Base-by-base conservation (phyloP, 2,329 filamentous ascomycete species). In the Botryotinia globosa region DNA sequence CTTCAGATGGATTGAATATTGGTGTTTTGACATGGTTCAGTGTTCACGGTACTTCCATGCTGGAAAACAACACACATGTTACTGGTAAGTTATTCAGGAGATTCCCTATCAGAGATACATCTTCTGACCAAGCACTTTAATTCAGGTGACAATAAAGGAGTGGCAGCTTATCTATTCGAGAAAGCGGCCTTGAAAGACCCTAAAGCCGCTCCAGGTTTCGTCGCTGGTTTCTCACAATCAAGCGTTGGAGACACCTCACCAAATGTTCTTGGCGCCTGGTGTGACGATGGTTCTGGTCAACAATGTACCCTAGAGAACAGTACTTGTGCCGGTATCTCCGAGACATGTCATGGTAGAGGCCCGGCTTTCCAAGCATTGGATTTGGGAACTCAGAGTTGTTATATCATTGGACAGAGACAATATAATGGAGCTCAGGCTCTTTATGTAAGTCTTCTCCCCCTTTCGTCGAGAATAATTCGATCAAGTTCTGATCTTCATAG, bases 241-340 rank as follows among this genome's bases (percentile, higher is more conserved):
- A 97, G 92, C 75, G 94, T 97, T 14, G 95, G 94, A 48, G 95
- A 98, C 79, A 97, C 94, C 0, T 92, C 92, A 0, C 94, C 94
- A 2, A 98, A 97, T 77, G 88, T 94, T 0, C 85, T 93, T 2
- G 94, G 94, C 1, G 93, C 94, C 1, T 97, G 89, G 84, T 98
- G 94, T 77, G 94, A 98, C 80, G 94, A 96, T 80, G 92, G 92
- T 1, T 90, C 92, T 14, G 91, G 90, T 32, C 81, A 89, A 75
- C 84, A 87, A 82, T 96, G 92, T 80, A 89, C 87, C 73, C 88
- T 92, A 74, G 88, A 94, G 75, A 94, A 95, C 78, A 97, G 93
- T 81, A 96, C 94, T 0, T 98, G 95, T 48, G 48, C 71, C 3
- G 69, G 92, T 0, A 73, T 54, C 29, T 70, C 71, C 20, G 86